A percentile compares a stretch with the other conserved stretches of the same genome.
Evolutionary conservation across 2,329 filamentous ascomycete species (phyloP).

Genomic region (Ophiostoma sp.): DNA sequence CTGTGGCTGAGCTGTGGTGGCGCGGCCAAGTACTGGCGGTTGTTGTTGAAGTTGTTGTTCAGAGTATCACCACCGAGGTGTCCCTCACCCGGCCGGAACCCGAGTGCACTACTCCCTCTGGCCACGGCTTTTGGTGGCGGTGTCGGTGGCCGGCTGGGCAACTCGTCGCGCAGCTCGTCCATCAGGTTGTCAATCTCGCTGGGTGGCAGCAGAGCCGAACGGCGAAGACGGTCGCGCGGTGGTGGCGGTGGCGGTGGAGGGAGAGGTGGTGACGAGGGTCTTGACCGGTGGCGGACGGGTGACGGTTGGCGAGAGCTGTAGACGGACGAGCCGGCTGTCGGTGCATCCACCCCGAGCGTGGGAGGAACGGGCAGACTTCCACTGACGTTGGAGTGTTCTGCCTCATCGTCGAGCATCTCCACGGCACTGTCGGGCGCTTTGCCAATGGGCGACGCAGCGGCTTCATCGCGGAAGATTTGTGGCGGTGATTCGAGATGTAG

Average conservation of each 20-base stretch:
- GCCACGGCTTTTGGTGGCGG: constrained; percentile 34
- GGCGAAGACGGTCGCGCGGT: constrained; percentile 14
- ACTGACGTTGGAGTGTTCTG: neutral
- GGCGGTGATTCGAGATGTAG: neutral
- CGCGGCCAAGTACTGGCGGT: neutral
- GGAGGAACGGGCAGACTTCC: neutral
- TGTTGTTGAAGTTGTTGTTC: neutral
- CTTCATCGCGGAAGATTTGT: neutral
- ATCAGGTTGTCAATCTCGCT: constrained; percentile 37
- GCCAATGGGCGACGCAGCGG: constrained; percentile 36
- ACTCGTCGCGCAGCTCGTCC: constrained; percentile 34
- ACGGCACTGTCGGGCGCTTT: constrained; percentile 46
- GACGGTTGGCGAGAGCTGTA: neutral
- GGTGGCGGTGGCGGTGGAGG: constrained; percentile 28
- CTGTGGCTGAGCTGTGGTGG: constrained; percentile 16
- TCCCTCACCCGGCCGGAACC: neutral
- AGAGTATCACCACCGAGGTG: neutral
- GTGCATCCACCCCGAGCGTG: neutral
- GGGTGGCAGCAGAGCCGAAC: constrained; percentile 30
- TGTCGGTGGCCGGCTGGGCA: constrained; percentile 34
- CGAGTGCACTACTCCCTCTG: constrained; percentile 10
- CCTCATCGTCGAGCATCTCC: constrained; percentile 38
- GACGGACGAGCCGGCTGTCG: neutral
- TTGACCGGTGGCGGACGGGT: neutral
- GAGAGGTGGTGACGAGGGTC: neutral